phyloP scores from a whole-genome alignment of 2,329 filamentous ascomycete genomes.

The Nothophoma quercina region DNA sequence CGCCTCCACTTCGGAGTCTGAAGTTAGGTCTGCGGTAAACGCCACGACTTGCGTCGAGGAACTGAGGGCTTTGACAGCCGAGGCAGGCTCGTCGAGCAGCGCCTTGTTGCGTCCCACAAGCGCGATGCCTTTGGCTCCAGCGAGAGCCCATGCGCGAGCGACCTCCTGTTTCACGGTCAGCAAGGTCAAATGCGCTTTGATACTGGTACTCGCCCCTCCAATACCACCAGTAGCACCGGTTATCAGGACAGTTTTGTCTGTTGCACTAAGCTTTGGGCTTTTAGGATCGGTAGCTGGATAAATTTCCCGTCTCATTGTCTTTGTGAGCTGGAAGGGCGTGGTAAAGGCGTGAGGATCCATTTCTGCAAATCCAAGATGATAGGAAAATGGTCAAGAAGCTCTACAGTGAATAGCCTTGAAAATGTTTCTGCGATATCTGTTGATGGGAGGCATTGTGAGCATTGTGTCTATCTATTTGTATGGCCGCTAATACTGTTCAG shows the following conservation, averaged over 20 bases:
- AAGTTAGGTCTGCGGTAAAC: conserved; percentile 29
- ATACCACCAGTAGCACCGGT: conserved; percentile 31
- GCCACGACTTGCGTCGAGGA: conserved; percentile 29
- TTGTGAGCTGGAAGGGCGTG: conserved; percentile 26
- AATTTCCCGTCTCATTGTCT: conserved; percentile 24
- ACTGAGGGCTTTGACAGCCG: conserved; percentile 19
- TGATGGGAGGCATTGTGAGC: no score
- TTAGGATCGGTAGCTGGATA: conserved; percentile 28
- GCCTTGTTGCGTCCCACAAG: conserved; percentile 31
- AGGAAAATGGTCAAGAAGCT: no score
- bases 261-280: conserved; percentile 19
- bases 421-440: no score
- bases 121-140: conserved; percentile 33
- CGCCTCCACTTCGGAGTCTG: conserved; percentile 23
- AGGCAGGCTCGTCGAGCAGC: conserved; percentile 25
- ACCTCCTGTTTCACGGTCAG: conserved; percentile 22
- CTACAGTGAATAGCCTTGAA: no score
- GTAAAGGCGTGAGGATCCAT: conserved; percentile 22
- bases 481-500: no score
- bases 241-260: conserved; percentile 30
- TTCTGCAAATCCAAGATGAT: no score
- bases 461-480: no score
- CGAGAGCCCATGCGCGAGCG: conserved; percentile 34
- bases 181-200: background rate
- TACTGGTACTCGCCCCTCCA: conserved; percentile 17